Evolutionary conservation across 2,329 filamentous ascomycete species (phyloP), one percentile per base, ranked within the genome.

Genomic region (Leptographium procerum): DNA sequence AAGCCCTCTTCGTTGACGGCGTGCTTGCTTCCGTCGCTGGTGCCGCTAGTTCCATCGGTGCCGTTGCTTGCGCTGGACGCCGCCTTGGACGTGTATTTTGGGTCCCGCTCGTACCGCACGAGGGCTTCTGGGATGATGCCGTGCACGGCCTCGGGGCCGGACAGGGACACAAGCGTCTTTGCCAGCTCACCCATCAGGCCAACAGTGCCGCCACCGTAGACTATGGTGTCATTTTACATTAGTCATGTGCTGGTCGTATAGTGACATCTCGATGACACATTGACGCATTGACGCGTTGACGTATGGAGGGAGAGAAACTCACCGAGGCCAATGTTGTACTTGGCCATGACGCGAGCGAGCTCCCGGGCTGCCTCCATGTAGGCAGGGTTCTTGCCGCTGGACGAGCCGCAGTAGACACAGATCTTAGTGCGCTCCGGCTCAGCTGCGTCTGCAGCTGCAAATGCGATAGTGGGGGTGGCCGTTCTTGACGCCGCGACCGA

Each of bases 101-200:
- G 77, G 67, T 85, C 80, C 58, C 83, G 86, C 74, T 96, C 91
- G 70, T 86, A 87, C 64, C 82, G 81, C 51, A 96, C 84, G 7
- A 99, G 82, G 0, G 92, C 87, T 56, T 86, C 82, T 6, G 94
- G 94, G 67, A 99, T 96, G 70, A 99, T 88, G 68, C 94, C 94
- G 74, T 96, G 92, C 19, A 97, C 94, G 14, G 87, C 75, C 55
- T 84, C 72, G 0, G 91, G 89, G 3, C 94, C 92, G 6, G 86
- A 85, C 62, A 96, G 83, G 0, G 87, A 79, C 64, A 95, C 90
- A 31, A 99, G 84, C 0, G 89, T 91, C 66, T 86, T 87, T 52
- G 94, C 90, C 13, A 97, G 73, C 69, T 96, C 91, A 68, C 94
- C 94, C 94, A 99, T 99, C 52, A 99, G 81, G 11, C 94, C 94